Evolutionary conservation across 106 monocot genomes (phyloP), one percentile per base, ranked within the genome.

Genomic region (Alisma plantagoaquatica): DNA sequence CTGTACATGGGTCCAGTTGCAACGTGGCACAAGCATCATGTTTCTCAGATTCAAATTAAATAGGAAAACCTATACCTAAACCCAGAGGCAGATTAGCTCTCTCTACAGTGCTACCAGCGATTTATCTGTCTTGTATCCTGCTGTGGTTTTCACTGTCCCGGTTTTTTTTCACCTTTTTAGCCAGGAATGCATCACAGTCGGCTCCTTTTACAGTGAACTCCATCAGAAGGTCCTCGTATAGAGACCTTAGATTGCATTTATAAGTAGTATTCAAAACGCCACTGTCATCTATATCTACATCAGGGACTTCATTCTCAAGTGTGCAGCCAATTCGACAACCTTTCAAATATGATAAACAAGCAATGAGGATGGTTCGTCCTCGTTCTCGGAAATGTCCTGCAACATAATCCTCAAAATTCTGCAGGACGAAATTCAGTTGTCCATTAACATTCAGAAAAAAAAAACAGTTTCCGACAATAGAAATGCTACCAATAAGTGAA

Each of bases 191-290:
- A 20, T 23, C 21, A 24, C 66, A 66, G 33, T 66, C 66, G 1
- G 31, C 56, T 43, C 66, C 66, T 49, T 66, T 66, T 0, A 56
- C 32, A 15, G 54, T 55, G 23, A 66, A 56, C 35, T 55, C 66
- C 55, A 48, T 46, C 46, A 46, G 32, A 17, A 66, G 66, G 0
- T 66, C 56, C 25, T 66, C 67, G 21, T 23, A 51, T 9, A 51
- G 25, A n/a, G 14, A 29, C 27, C n/a, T 59, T 49, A 67, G 32
- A 16, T 8, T 35, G 7, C 10, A 15, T 23, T 31, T 28, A 20
- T 58, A 67, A 35, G 15, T 12, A 30, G 31, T 10, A 0, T n/a
- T n/a, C n/a, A 57, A 35, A 9, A 27, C 32, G 49, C 49, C 50
- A 16, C 35, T 62, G 48, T 62, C 61, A 25, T 50, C 61, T 16